phyloP scores from a whole-genome alignment of 1,284 basidiomycete species.

The Tetrapyrgos nigripes region DNA sequence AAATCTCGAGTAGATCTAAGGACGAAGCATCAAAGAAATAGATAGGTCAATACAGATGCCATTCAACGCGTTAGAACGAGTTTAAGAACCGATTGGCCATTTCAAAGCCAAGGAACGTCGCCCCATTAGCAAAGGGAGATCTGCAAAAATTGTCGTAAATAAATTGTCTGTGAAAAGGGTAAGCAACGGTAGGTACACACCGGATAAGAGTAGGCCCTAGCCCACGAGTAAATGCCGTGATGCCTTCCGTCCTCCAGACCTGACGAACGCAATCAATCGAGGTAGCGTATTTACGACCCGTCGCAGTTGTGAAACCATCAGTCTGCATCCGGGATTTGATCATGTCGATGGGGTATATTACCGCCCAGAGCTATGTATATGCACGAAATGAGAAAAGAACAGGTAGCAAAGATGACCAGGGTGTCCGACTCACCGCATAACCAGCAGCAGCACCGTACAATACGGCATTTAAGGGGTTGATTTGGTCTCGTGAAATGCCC shows the following conservation, averaged over 20 bases:
- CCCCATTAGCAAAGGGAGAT: slow-evolving; percentile 91
- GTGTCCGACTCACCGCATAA: slow-evolving; percentile 66
- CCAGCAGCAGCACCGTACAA: slow-evolving; percentile 89
- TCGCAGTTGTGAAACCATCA: slow-evolving; percentile 79
- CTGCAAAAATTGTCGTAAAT: slow-evolving; percentile 42
- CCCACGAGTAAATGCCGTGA: slow-evolving; percentile 88
- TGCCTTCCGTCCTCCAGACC: slow-evolving; percentile 84
- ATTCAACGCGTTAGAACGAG: slow-evolving; percentile 26
- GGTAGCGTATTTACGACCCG: slow-evolving; percentile 83
- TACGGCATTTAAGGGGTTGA: slow-evolving; percentile 79
- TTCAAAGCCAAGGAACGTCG: slow-evolving; percentile 93
- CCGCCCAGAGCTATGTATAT: slow-evolving; percentile 70
- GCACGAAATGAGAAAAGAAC: slow-evolving; percentile 4
- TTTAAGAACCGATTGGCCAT: slow-evolving; percentile 77
- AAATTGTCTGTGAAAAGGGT: background rate
- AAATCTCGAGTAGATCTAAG: background rate
- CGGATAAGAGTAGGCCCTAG: slow-evolving; percentile 91
- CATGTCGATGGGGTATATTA: slow-evolving; percentile 94
- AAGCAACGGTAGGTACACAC: slow-evolving; percentile 48
- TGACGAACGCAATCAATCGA: slow-evolving; percentile 84
- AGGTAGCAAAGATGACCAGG: slow-evolving; percentile 9
- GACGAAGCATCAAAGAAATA: background rate
- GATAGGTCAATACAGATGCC: background rate
- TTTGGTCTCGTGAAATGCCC: slow-evolving; percentile 75
- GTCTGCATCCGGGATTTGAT: slow-evolving; percentile 97